These are phyloP conservation scores for Blastobotrys indianensis DNA, from an alignment of 1,139 yeast genomes.

Conservation along the genomic window DNA sequence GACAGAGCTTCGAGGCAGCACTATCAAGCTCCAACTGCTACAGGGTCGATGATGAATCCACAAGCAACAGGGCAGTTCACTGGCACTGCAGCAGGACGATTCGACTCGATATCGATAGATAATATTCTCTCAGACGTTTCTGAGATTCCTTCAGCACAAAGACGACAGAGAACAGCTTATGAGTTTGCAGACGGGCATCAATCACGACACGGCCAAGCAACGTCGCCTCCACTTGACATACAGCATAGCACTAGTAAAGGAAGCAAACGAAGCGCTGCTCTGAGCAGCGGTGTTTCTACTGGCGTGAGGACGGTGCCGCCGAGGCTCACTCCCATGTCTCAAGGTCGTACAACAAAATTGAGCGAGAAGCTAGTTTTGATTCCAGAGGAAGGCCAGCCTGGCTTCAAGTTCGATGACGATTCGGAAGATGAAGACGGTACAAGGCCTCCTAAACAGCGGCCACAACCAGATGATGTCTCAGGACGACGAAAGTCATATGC, in stretches of 20 bases:
- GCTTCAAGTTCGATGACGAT: constrained; percentile 23
- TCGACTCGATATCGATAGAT: constrained; percentile 32
- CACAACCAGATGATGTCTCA: constrained; percentile 26
- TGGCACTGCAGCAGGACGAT: constrained; percentile 8
- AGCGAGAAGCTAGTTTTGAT: constrained; percentile 81
- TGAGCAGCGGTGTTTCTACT: constrained; percentile 1
- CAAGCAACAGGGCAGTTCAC: constrained; percentile 6
- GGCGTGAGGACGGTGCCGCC: constrained; percentile 4
- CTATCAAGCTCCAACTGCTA: too few species aligned
- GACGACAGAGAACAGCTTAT: constrained; percentile 30
- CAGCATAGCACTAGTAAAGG: neutral
- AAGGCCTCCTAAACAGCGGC: constrained; percentile 19
- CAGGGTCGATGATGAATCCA: constrained; percentile 2
- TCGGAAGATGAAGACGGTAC: constrained; percentile 20
- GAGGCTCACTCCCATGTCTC: constrained; percentile 36
- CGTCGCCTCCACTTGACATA: neutral
- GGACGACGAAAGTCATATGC: constrained; percentile 50
- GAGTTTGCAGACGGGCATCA: neutral
- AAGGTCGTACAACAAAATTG: constrained; percentile 80
- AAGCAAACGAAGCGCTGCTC: neutral
- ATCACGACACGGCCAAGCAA: neutral
- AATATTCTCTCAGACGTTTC: constrained; percentile 57
- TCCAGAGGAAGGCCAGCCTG: constrained; percentile 50
- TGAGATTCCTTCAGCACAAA: constrained; percentile 78
- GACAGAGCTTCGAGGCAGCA: too few species aligned